Percentiles rank a stretch among this genome's conserved stretches.
Conservation (phyloP, 108 stramenopile species). For the Nitzschia putrida region DNA sequence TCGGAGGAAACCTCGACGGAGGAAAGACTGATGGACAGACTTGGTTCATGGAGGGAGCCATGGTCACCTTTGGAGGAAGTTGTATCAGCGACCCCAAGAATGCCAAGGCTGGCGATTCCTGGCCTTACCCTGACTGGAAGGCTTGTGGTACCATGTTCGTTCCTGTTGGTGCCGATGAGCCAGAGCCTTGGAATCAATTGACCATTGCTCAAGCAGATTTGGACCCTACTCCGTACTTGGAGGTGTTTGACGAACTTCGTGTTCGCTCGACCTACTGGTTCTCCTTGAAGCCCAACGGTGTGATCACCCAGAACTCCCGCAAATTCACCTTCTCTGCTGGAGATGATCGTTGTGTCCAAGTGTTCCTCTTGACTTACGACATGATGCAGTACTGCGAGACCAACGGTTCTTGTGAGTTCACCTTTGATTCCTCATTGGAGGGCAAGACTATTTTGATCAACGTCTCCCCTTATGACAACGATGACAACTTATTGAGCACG, state of each 20-base stretch:
- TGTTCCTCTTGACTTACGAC: constrained; percentile 1
- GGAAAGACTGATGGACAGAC: too few relatives aligned
- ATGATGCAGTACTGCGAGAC: not conserved
- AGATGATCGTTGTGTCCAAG: constrained; percentile 3
- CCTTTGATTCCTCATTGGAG: not conserved
- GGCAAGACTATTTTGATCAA: constrained; percentile 39
- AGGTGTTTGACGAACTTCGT: constrained; percentile 1
- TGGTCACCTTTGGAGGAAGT: not conserved
- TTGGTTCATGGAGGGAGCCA: constrained; percentile 12
- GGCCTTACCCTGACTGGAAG: constrained; percentile 1
- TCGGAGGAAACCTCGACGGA: too few relatives aligned
- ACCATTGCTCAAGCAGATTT: not conserved
- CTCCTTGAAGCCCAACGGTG: constrained; percentile 6
- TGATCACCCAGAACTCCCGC: not conserved
- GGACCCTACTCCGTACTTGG: constrained; percentile 7
- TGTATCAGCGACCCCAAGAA: constrained; percentile 11
- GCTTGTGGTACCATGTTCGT: constrained; percentile 14
- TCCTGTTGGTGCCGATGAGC: constrained; percentile 1
- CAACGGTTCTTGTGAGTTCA: not conserved
- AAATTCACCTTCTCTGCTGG: not conserved
- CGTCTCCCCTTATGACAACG: constrained; percentile 11
- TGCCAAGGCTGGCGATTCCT: not conserved
- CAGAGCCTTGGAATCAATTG: too few relatives aligned
- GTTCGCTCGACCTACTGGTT: constrained; percentile 6
- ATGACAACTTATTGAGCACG: not conserved